A percentile compares a stretch with the other conserved stretches of the same genome.
phyloP scores from a whole-genome alignment of 352 stramenopile genomes.

The Pythium pectinolyticum region DNA sequence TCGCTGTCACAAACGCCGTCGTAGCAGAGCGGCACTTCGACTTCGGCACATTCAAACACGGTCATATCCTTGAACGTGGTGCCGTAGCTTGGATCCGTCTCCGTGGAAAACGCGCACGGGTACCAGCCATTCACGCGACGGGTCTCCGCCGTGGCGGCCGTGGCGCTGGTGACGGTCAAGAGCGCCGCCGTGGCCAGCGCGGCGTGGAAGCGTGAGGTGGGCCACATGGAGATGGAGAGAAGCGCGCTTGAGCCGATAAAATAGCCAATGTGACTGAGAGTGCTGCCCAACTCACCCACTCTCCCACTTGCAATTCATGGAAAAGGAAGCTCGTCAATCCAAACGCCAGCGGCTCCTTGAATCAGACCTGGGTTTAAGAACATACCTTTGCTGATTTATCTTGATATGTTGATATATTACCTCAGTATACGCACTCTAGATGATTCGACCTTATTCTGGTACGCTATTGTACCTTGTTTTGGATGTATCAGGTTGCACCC shows the following conservation, averaged over 20 bases:
- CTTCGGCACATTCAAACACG: slow-evolving; percentile 57
- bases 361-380: slow-evolving; percentile 3
- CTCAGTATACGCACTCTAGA: not conserved
- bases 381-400: no score
- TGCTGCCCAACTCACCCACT: no score
- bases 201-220: not conserved
- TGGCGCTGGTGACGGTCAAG: no score
- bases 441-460: not conserved
- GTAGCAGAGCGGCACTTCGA: slow-evolving; percentile 42
- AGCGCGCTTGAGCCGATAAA: no score
- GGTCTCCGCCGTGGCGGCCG: not conserved
- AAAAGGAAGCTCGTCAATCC: no score
- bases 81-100: slow-evolving; percentile 16
- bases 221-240: not conserved
- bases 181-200: not conserved
- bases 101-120: slow-evolving; percentile 39
- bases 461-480: not conserved
- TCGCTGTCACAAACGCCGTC: slow-evolving; percentile 36
- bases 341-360: no score
- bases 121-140: slow-evolving; percentile 57
- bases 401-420: no score
- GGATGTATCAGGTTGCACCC: not conserved
- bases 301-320: no score
- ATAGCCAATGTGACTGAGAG: no score
- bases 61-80: slow-evolving; percentile 22